Evolutionary conservation across 1,139 yeast species (phyloP), one percentile per base, ranked within the genome.

Genomic region (Blastobotrys raffinosifermentans): DNA sequence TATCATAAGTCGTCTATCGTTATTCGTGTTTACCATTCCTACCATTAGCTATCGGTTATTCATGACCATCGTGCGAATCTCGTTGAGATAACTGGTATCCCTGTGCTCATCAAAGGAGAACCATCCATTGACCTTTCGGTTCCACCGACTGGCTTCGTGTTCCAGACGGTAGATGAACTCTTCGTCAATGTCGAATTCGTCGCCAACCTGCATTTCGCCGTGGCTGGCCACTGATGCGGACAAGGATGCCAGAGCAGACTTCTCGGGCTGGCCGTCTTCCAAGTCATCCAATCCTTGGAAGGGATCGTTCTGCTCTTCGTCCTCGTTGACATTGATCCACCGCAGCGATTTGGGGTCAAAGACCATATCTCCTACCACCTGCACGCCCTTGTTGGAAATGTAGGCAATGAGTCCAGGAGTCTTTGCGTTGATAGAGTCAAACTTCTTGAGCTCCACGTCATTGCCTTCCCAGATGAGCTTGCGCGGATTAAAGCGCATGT

Each of bases 391-490:
- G 32, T 55, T 49, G 16, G 61, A 49, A 20, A 56, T 54, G 37
- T 58, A 58, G 5, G 69, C 61, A 44, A 63, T 63, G 14, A 65
- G 47, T 2, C 67, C 67, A 3, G 62, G 62, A 1, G 56, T 44
- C 34, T 54, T 41, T 40, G 61, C 43, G 11, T 48, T 51, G 11
- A 48, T 39, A 3, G 54, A 43, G 32, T 73, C 77, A 50, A 77
- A 76, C 41, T 67, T 64, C 37, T 69, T 57, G 36, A 75, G 59
- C 29, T 77, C 84, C 15, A 65, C 64, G 32, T 79, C 82, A 49
- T 80, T 80, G 3, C 87, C 87, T 53, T 79, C 86, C 87, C 87
- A 80, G 29, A 61, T 59, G 40, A 67, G 68, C 23, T 69, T 65
- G 11, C 54, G 54, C 3, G 77, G 69, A 48, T 80, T 77, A 48